These are phyloP conservation scores for Paracoccidioides brasiliensis DNA, from an alignment of 2,329 filamentous ascomycete species.

Conservation along the genomic window DNA sequence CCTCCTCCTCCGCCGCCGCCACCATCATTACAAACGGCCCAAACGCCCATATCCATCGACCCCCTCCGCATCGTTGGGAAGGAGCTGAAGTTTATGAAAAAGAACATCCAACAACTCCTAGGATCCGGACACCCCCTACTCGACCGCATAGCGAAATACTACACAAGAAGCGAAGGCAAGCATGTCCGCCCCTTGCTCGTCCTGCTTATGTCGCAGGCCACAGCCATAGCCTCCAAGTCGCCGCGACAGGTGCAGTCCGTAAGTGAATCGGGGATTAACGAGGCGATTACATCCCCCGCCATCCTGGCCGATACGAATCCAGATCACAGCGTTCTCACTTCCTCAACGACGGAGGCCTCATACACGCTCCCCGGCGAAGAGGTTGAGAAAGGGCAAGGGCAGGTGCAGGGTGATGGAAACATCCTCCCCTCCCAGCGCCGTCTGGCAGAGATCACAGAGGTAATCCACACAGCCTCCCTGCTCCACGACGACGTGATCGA, in stretches of 20 bases:
- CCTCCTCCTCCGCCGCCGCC: neutral
- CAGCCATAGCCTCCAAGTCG: conserved; percentile 59
- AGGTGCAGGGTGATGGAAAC: conserved; percentile 13
- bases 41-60: conserved; percentile 55
- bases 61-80: conserved; percentile 83
- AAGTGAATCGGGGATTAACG: conserved; percentile 38
- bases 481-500: conserved; percentile 98
- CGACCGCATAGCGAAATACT: conserved; percentile 94
- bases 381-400: no score
- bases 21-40: neutral
- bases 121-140: conserved; percentile 89
- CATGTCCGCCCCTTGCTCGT: conserved; percentile 91
- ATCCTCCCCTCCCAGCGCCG: conserved; percentile 89
- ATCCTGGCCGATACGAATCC: conserved; percentile 77
- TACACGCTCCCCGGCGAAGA: conserved; percentile 24
- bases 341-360: conserved; percentile 20
- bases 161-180: conserved; percentile 92
- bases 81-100: conserved; percentile 91
- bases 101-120: conserved; percentile 83
- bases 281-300: conserved; percentile 45
- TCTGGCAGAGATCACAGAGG: conserved; percentile 88
- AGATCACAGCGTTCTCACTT: conserved; percentile 43
- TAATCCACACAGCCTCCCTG: conserved; percentile 92
- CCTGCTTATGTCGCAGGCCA: conserved; percentile 89
- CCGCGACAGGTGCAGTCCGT: conserved; percentile 25